Percentiles rank a stretch among this genome's conserved stretches.
Conservation (phyloP, 441 rosid species). For the Melastoma candidum region DNA sequence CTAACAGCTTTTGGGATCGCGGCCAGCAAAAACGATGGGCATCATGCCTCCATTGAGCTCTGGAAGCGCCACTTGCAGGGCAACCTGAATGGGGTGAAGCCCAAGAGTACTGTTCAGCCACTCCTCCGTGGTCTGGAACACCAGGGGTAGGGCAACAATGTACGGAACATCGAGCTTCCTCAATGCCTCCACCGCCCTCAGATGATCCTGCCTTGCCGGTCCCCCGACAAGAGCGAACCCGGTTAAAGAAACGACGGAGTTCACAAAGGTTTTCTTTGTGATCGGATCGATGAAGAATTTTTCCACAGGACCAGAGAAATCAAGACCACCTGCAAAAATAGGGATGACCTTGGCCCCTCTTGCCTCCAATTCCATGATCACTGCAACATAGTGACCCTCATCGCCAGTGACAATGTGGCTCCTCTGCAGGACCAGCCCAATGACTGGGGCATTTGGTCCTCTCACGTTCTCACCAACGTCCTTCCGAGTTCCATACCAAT, state of each 20-base stretch:
- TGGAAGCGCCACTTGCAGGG: constrained; percentile 96
- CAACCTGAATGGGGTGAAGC: constrained; percentile 97
- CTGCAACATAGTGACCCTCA: constrained; percentile 94
- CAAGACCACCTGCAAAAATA: constrained; percentile 88
- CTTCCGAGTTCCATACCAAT: constrained; percentile 84
- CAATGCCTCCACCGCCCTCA: constrained; percentile 86
- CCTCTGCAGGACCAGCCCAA: constrained; percentile 86
- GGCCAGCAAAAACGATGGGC: constrained; percentile 95
- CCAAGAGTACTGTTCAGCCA: constrained; percentile 96
- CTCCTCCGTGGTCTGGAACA: constrained; percentile 97
- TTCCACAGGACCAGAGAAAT: constrained; percentile 94
- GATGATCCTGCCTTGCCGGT: constrained; percentile 99
- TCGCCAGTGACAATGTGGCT: constrained; percentile 99
- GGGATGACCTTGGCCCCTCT: constrained; percentile 95
- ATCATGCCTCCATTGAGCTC: constrained; percentile 99
- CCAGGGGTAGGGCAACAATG: constrained; percentile 86
- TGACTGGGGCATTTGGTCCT: constrained; percentile 52
- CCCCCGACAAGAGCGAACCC: constrained; percentile 99
- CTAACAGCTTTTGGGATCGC: constrained; percentile 90
- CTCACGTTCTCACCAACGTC: constrained; percentile 71
- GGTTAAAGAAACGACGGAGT: constrained; percentile 76
- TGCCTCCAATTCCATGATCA: constrained; percentile 97
- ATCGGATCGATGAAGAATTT: constrained; percentile 59
- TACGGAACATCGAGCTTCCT: constrained; percentile 94
- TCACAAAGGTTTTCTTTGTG: constrained; percentile 56